phyloP scores from a whole-genome alignment of 805 yeast genomes.

The Alloascoidea africana region DNA sequence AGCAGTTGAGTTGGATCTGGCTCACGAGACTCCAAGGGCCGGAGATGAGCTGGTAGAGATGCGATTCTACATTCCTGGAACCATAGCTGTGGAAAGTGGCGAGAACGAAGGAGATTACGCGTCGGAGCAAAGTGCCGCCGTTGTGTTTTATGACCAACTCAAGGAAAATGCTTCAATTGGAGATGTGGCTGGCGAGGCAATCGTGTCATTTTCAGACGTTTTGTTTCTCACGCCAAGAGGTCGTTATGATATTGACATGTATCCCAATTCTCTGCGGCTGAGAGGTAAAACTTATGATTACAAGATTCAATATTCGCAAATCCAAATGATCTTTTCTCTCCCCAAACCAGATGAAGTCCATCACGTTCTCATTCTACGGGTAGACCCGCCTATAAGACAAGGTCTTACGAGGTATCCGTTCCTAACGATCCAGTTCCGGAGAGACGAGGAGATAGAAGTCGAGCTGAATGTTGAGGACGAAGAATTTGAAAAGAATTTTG shows the following conservation, averaged over 20 bases:
- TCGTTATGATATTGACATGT: slow-evolving; percentile 93
- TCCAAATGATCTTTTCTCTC: slow-evolving; percentile 79
- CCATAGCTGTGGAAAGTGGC: slow-evolving; percentile 27
- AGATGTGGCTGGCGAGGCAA: slow-evolving; percentile 85
- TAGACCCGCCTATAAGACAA: slow-evolving; percentile 95
- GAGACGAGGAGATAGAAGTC: slow-evolving; percentile 83
- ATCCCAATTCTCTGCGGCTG: slow-evolving; percentile 69
- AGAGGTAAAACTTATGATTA: slow-evolving; percentile 98
- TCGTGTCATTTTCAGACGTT: slow-evolving; percentile 83
- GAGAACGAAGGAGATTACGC: slow-evolving; percentile 13
- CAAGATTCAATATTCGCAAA: slow-evolving; percentile 79
- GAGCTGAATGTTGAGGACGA: slow-evolving; percentile 76
- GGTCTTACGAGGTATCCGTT: slow-evolving; percentile 96
- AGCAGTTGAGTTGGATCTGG: slow-evolving; percentile 67
- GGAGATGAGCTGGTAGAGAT: slow-evolving; percentile 96
- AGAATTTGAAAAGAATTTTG: slow-evolving; percentile 63
- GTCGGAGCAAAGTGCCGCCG: slow-evolving; percentile 56
- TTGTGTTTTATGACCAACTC: slow-evolving; percentile 76
- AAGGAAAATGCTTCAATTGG: slow-evolving; percentile 92
- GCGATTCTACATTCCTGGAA: slow-evolving; percentile 90
- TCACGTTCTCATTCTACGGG: slow-evolving; percentile 75
- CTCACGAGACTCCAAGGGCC: slow-evolving; percentile 33
- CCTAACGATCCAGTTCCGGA: slow-evolving; percentile 74
- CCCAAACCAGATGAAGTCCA: slow-evolving; percentile 93
- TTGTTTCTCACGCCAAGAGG: slow-evolving; percentile 96